These are phyloP conservation scores for Colletotrichum melonis DNA, from an alignment of 2,329 filamentous ascomycete genomes.

Conservation along the genomic window DNA sequence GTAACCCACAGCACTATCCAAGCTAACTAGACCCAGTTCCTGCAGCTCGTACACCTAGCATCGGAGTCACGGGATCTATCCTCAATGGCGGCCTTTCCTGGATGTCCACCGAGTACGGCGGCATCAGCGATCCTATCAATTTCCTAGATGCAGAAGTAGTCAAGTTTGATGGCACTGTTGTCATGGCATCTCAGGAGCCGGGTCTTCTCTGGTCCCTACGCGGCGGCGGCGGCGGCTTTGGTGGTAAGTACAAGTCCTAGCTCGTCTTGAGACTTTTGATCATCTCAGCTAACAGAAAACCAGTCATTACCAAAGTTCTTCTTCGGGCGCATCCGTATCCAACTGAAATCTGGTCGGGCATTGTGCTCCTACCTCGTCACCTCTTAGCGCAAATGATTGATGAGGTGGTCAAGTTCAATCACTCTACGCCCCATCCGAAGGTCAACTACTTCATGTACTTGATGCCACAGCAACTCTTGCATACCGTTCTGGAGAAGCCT, in stretches of 20 bases:
- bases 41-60: slow-evolving; percentile 14
- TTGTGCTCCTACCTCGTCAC: slow-evolving; percentile 5
- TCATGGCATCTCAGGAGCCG: slow-evolving; percentile 22
- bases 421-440: slow-evolving; percentile 13
- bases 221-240: slow-evolving; percentile 22
- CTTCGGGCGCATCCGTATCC: slow-evolving; percentile 22
- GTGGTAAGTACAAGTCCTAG: background rate
- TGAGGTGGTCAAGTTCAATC: slow-evolving; percentile 11
- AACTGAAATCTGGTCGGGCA: slow-evolving; percentile 21
- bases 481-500: slow-evolving; percentile 1
- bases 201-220: slow-evolving; percentile 23
- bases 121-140: slow-evolving; percentile 22
- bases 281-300: background rate
- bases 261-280: background rate
- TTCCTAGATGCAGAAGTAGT: slow-evolving; percentile 24
- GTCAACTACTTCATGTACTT: slow-evolving; percentile 27
- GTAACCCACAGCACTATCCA: background rate
- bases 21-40: background rate
- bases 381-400: slow-evolving; percentile 7
- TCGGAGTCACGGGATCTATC: slow-evolving; percentile 14
- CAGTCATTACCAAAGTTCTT: slow-evolving; percentile 20
- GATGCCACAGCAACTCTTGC: slow-evolving; percentile 7
- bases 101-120: slow-evolving; percentile 21
- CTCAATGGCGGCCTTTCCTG: slow-evolving; percentile 17
- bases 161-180: slow-evolving; percentile 16